Base-by-base conservation (phyloP, 352 stramenopile genomes). In the Globisporangium perplexum region DNA sequence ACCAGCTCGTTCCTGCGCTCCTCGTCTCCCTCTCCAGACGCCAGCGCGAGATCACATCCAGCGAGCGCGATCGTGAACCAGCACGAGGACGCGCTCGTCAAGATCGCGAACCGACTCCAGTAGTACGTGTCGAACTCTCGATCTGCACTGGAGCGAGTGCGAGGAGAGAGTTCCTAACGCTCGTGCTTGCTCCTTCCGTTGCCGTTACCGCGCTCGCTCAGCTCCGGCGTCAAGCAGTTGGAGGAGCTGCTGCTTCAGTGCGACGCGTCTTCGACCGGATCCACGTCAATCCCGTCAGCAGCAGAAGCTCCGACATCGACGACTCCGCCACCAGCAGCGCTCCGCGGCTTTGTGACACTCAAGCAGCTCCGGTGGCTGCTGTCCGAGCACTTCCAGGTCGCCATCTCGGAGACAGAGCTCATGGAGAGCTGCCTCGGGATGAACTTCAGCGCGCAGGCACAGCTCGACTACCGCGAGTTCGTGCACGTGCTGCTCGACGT, bases 341-440 rank as follows among this genome's bases (percentile, higher is more conserved):
- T 11, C 31, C 71, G 47, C 10, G 74, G 72, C 8, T 88, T 85
- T 59, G 57, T 88, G 8, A 71, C 57, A 11, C 62, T 86, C 42
- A 77, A 78, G 50, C 63, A 86, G 22, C 49, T 88, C 18, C 65
- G 63, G 6, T 82, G 59, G 57, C 42, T 80, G 11, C 55, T 88
- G 14, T 46, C 31, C 0, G 65, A 85, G 30, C 41, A 62, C 1
- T 69, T 83, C 15, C 33, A 66, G 1, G 24, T 81, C 3, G 47
- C 71, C 0, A 51, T 77, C 12, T 64, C 47, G 18, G 71, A 86
- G 45, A 53, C 52, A 0, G 48, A 59, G 17, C 55, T 88, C 12
- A 71, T 85, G 44, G 72, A 88, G 42, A 61, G 80, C 0, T 88
- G 77, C 50, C 55, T 88, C 30, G 77, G 77, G 8, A 74, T 88